Evolutionary conservation across 2,329 filamentous ascomycete genomes (phyloP), one percentile per base, ranked within the genome.

Genomic region (Diplodia scrobiculata): DNA sequence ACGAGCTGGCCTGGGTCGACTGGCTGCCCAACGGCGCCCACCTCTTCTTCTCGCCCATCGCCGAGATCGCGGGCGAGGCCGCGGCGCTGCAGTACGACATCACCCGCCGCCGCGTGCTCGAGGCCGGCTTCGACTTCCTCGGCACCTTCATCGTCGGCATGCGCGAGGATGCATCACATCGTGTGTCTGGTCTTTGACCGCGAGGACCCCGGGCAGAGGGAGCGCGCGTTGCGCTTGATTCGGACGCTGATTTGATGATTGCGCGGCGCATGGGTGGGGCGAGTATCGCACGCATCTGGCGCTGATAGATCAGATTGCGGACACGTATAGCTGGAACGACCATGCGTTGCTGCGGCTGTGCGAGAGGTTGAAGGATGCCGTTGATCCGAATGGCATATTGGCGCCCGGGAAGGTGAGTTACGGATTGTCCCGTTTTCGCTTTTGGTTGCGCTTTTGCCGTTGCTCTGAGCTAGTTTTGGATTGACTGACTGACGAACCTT

Each of bases 241-340:
- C 71, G 71, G 45, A 73, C 73, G 54, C 73, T 75, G 67, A 75
- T 75, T 75, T 25, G 74, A 77, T 14, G 78, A 82, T 67, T 78
- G 76, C 14, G 79, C 79, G 0, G 72, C 70, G 10, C 69, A 76
- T 13, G 79, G 79, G 2, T 81, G 78, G 67, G 79, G 79, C 51
- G 80, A 82, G 68, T 83, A 83, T 68, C 74, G 81, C 19, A 82
- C 81, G 0, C 80, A 83, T 68, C 69, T 83, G 47, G 75, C 78
- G 6, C 71, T 82, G 19, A 81, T 81, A 75, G 81, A 83, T 63
- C 80, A 83, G 71, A 78, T 83, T 13, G 77, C 79, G 0, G 74
- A 72, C 9, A 82, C 80, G 5, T 83, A 83, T 67, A 79, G 74
- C 65, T 83, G 77, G 74, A 80, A 81, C 59, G 70, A 79, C 36